A percentile compares a stretch with the other conserved stretches of the same genome.
Evolutionary conservation across 805 yeast species (phyloP).

Genomic region (Pichia phayaonensis): DNA sequence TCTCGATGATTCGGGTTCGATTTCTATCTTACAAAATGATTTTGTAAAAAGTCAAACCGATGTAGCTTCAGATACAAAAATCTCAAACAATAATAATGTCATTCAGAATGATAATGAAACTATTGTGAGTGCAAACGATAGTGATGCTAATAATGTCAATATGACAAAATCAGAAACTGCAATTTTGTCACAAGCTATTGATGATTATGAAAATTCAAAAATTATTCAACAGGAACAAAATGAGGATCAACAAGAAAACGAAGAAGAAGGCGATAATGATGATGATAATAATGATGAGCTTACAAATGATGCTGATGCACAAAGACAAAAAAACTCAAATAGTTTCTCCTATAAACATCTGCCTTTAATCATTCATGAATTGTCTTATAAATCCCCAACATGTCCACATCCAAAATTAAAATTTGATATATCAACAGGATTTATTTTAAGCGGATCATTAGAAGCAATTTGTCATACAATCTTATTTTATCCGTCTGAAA

Average conservation of each 20-base stretch:
- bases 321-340: neutral
- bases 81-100: neutral
- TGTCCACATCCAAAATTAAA: slow-evolving; percentile 59
- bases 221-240: neutral
- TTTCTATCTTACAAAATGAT: neutral
- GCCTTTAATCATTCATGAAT: slow-evolving; percentile 3
- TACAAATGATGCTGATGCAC: neutral
- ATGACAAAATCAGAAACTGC: neutral
- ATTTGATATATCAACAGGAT: slow-evolving; percentile 40
- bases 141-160: neutral
- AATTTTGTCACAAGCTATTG: slow-evolving; percentile 1
- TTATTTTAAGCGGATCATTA: slow-evolving; percentile 43
- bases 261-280: neutral
- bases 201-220: slow-evolving; percentile 2
- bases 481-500: slow-evolving; percentile 40
- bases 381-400: slow-evolving; percentile 26
- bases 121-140: neutral
- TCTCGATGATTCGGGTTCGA: neutral
- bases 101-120: neutral
- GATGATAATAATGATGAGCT: neutral
- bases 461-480: slow-evolving; percentile 77
- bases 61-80: neutral
- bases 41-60: neutral
- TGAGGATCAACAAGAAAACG: neutral
- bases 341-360: neutral